phyloP scores from a whole-genome alignment of 192 early-diverging fungal species.

The Pilobolus umbonatus region DNA sequence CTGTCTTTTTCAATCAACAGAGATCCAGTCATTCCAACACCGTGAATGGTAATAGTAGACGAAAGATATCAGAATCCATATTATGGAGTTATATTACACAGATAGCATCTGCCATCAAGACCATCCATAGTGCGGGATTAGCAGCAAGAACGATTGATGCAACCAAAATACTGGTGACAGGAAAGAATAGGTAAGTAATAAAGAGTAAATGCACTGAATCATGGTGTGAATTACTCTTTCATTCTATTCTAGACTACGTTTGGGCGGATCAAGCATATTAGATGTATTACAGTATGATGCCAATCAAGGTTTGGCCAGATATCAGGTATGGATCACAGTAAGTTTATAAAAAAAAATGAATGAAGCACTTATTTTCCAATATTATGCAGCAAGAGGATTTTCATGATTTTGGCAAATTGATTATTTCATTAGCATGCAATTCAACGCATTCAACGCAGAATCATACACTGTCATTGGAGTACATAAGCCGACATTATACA shows the following conservation, averaged over 20 bases:
- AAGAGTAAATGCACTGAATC: neutral
- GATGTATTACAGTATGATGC: constrained; percentile 71
- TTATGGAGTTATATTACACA: constrained; percentile 81
- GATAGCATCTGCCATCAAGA: constrained; percentile 67
- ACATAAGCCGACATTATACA: constrained; percentile 66
- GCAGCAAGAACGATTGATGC: constrained; percentile 75
- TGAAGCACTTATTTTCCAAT: too few species aligned
- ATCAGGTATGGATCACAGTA: constrained; percentile 41
- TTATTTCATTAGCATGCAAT: constrained; percentile 71
- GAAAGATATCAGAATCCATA: constrained; percentile 52
- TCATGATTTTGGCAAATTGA: constrained; percentile 71
- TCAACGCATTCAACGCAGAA: constrained; percentile 60
- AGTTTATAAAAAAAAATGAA: neutral
- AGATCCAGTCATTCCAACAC: too few species aligned
- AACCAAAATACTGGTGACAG: constrained; percentile 78
- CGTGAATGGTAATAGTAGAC: neutral
- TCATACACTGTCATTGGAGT: constrained; percentile 68
- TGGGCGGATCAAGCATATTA: constrained; percentile 67
- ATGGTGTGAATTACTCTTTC: neutral
- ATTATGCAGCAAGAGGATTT: constrained; percentile 90
- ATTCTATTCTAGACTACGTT: constrained; percentile 43
- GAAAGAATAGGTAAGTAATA: constrained; percentile 63
- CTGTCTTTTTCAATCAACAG: constrained; percentile 18
- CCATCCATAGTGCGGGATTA: constrained; percentile 77
- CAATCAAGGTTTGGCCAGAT: constrained; percentile 53